These are phyloP conservation scores for Monascus purpureus DNA, from an alignment of 495 filamentous ascomycete species.

Conservation along the genomic window DNA sequence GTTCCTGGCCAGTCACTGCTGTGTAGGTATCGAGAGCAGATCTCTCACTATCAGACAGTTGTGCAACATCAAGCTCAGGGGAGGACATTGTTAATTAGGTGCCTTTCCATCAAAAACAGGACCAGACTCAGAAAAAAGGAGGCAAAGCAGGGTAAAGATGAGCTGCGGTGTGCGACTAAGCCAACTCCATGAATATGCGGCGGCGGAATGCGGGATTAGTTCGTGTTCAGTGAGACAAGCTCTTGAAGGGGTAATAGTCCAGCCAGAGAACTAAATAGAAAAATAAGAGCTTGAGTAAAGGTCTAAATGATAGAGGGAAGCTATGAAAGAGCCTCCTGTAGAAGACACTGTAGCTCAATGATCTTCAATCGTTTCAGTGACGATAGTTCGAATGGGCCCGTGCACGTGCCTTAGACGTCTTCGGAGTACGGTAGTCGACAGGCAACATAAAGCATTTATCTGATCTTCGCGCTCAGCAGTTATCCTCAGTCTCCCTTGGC, in stretches of 20 bases:
- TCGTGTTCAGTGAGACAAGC: too few relatives aligned
- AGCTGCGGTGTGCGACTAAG: not conserved
- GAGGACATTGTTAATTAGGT: conserved; percentile 23
- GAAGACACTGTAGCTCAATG: not conserved
- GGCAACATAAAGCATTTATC: not conserved
- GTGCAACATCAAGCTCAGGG: conserved; percentile 43
- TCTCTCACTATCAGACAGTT: conserved; percentile 64
- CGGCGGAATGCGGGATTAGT: too few relatives aligned
- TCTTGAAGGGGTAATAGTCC: too few relatives aligned
- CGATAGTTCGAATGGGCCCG: too few relatives aligned
- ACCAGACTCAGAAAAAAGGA: too few relatives aligned
- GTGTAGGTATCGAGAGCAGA: conserved; percentile 75
- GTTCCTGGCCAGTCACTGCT: conserved; percentile 71
- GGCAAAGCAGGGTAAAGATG: not conserved
- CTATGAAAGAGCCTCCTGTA: too few relatives aligned
- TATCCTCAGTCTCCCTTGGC: not conserved
- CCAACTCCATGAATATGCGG: not conserved
- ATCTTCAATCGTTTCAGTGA: too few relatives aligned
- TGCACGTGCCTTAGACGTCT: not conserved
- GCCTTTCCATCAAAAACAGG: conserved; percentile 8
- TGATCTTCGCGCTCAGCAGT: not conserved
- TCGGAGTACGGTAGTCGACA: not conserved
- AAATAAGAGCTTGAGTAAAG: too few relatives aligned
- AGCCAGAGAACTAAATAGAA: too few relatives aligned
- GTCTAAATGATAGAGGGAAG: too few relatives aligned